Evolutionary conservation across 2,329 filamentous ascomycete genomes (phyloP), one percentile per base, ranked within the genome.

Genomic region (Colletotrichum shisoi): DNA sequence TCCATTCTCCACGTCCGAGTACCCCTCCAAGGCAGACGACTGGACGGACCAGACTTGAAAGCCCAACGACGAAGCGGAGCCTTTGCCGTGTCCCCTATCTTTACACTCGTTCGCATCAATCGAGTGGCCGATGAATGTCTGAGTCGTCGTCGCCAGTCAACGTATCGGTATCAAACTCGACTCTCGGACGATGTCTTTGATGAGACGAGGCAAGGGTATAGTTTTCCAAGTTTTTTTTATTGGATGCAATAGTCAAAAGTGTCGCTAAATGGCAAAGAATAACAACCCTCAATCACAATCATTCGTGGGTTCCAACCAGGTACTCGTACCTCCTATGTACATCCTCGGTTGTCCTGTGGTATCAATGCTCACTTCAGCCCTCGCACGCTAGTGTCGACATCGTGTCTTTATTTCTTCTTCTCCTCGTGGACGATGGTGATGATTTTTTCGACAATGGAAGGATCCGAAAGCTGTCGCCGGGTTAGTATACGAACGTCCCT

Each of bases 391-490:
- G 31, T 17, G n/a, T 54, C 21, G 1, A 8, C 17, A 19, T 31
- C 8, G 40, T 31, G 27, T 6, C 68, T 60, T 79, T 78, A 85
- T 77, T 85, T 85, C 77, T 82, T 84, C 57, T 82, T 83, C 56
- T 82, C 78, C 71, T 86, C 84, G 73, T 94, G 90, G 60, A 97
- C 94, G 53, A 85, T 87, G 70, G 87, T 81, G 77, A 98, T 97
- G 76, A 99, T 97, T 82, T 90, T 94, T 54, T 91, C 88, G 31
- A 99, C 94, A 27, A 98, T 90, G 68, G 83, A 87, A 53, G 95
- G 95, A 78, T 99, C 94, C 68, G 93, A 95, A 59, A 98, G 86
- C 90, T 96, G 72, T 45, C 37, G 19, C 40, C n/a, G 12, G 59
- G 49, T 72, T 65, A 72, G 40, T 9, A 42, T 2, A 48, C 40